Evolutionary conservation across 805 yeast genomes (phyloP), one percentile per base, ranked within the genome.

Genomic region (Yamadazyma philogaea): DNA sequence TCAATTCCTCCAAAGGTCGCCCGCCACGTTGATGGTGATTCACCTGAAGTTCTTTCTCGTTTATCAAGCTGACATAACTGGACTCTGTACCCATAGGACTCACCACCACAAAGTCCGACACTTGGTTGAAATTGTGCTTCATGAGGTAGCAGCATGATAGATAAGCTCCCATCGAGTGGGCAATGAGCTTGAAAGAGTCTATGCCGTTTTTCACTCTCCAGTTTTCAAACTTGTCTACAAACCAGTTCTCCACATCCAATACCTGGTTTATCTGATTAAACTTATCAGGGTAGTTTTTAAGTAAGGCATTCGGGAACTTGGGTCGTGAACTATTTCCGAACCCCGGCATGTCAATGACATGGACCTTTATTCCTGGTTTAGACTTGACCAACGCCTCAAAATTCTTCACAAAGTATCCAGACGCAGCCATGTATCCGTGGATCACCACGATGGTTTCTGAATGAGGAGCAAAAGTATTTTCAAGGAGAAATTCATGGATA

Each of bases 11-110:
- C 17, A 67, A 55, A 1, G 73, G 73, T 40, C 66, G 60, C 21
- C 64, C 65, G 6, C 66, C 66, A 6, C 44, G 41, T 20, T 57
- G 65, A 39, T 64, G 69, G 42, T 60, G 63, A 42, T 65, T 64
- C 39, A 58, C 57, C 41, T 64, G 69, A 39, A 56, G 57, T 33
- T 55, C 48, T 28, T 54, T 53, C 42, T 58, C 48, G 41, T 56
- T 66, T 20, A 69, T 51, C 47, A 68, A 60, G 44, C 73, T 67
- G 14, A 49, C 44, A 22, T 51, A 51, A 40, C 63, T 66, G 11
- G 72, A 57, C 43, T 69, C 74, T 0, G 74, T 67, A 3, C 74
- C 74, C 72, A 69, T 63, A 3, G 74, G 74, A 48, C 73, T 67
- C 4, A 68, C 70, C 14, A 59, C 33, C 52, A 59, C 28, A 48